phyloP scores from a whole-genome alignment of 139 green algal genomes.

The Ettlia oleoabundans region DNA sequence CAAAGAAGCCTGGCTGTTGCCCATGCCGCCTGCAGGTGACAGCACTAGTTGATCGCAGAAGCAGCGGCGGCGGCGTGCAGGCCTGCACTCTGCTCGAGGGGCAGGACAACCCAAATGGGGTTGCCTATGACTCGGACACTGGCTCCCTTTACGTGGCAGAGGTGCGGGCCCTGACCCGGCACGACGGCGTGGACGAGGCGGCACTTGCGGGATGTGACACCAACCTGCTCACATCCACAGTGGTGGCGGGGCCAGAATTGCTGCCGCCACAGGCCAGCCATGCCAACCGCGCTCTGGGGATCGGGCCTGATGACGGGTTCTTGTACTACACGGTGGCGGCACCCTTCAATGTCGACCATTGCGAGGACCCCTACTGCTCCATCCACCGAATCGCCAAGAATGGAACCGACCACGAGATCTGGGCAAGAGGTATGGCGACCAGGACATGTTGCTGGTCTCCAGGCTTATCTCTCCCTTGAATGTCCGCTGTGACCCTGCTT shows the following conservation, averaged over 20 bases:
- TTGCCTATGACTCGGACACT: conserved; percentile 19
- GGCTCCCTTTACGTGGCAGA: conserved; percentile 33
- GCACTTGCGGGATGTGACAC: conserved; percentile 22
- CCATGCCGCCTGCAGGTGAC: too few species aligned
- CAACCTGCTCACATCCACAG: not conserved
- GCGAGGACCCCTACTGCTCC: conserved; percentile 21
- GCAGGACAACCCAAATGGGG: conserved; percentile 31
- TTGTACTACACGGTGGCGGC: conserved; percentile 18
- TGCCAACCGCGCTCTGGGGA: not conserved
- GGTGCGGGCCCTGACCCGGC: conserved; percentile 18
- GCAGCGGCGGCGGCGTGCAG: not conserved
- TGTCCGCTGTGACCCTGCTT: too few species aligned
- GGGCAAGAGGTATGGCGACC: not conserved
- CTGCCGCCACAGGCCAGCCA: conserved; percentile 14
- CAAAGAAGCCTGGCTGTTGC: too few species aligned
- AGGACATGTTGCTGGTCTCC: not conserved
- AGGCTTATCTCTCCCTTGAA: too few species aligned
- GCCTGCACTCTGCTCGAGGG: conserved; percentile 20
- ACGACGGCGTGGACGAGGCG: conserved; percentile 19
- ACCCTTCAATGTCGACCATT: conserved; percentile 13
- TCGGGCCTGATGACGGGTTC: conserved; percentile 6
- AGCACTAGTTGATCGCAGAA: not conserved
- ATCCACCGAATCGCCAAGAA: conserved; percentile 32
- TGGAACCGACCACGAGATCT: conserved; percentile 13
- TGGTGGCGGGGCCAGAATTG: not conserved